A percentile compares a stretch with the other conserved stretches of the same genome.
Evolutionary conservation across 1,139 yeast species (phyloP).

Genomic region (Debaryomyces subglobosus): DNA sequence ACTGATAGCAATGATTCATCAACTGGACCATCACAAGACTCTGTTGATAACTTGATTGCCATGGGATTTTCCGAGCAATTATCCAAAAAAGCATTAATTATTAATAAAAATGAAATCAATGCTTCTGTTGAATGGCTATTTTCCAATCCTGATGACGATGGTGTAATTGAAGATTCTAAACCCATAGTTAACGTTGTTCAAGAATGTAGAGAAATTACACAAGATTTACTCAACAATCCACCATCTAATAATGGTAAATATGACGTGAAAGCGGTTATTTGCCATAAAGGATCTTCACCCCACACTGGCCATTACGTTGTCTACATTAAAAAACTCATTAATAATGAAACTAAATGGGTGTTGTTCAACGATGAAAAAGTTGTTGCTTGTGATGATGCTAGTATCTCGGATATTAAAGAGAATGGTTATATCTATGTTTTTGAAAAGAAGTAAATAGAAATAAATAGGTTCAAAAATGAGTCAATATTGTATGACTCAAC

Average conservation of each 20-base stretch:
- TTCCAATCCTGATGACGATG: constrained; percentile 67
- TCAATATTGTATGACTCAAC: constrained; percentile 1
- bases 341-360: constrained; percentile 65
- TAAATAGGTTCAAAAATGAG: neutral
- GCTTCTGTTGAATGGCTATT: constrained; percentile 92
- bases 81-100: constrained; percentile 68
- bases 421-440: constrained; percentile 68
- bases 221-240: constrained; percentile 18
- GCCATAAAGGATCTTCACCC: constrained; percentile 93
- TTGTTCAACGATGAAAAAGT: constrained; percentile 94
- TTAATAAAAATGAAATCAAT: constrained; percentile 63
- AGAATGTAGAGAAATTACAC: constrained; percentile 22
- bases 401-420: constrained; percentile 61
- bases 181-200: constrained; percentile 25
- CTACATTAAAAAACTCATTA: constrained; percentile 54
- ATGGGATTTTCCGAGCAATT: constrained; percentile 79
- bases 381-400: constrained; percentile 65
- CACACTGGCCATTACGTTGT: constrained; percentile 97
- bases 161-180: constrained; percentile 24
- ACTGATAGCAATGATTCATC: constrained; percentile 16
- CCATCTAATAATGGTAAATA: constrained; percentile 35
- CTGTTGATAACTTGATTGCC: constrained; percentile 53
- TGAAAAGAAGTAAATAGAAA: constrained; percentile 15
- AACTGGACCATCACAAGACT: constrained; percentile 36
- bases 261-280: constrained; percentile 68